Evolutionary conservation across 306 rosid species (phyloP).

Genomic region (Acmispon strigosus): DNA sequence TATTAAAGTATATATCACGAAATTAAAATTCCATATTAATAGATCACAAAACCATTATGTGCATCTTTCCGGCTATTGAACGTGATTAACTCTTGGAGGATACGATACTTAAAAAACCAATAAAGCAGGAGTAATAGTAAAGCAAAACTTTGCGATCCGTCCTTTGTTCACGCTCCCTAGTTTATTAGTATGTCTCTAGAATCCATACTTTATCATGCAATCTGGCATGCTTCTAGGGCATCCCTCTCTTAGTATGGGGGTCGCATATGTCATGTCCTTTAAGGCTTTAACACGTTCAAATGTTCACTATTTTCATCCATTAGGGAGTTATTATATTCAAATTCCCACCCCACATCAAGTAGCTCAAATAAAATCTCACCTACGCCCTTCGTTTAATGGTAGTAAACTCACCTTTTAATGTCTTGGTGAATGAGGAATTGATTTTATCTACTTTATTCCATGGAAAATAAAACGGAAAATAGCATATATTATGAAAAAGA

Average conservation of each 20-base stretch:
- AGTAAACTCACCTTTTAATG: not conserved
- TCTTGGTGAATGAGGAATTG: not conserved
- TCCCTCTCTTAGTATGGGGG: not conserved
- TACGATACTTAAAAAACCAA: no score
- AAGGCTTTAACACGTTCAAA: not conserved
- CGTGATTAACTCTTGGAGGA: no score
- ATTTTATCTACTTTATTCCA: constrained; percentile 4
- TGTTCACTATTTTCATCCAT: not conserved
- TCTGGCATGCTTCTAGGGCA: not conserved
- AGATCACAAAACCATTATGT: no score
- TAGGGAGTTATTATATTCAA: not conserved
- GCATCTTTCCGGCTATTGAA: no score
- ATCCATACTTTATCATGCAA: no score
- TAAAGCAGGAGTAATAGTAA: no score
- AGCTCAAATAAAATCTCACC: not conserved
- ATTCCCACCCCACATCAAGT: constrained; percentile 17
- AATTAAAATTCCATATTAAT: no score
- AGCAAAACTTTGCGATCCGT: no score
- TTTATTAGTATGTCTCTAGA: no score
- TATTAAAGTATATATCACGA: no score
- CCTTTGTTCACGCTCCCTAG: not conserved
- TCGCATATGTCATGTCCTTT: not conserved
- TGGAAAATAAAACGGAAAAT: not conserved
- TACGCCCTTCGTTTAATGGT: not conserved
- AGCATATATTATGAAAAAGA: not conserved